A percentile compares a stretch with the other conserved stretches of the same genome.
Conservation (phyloP, 202 grass and related monocot genomes). For the Miscanthus sacchariflorus region DNA sequence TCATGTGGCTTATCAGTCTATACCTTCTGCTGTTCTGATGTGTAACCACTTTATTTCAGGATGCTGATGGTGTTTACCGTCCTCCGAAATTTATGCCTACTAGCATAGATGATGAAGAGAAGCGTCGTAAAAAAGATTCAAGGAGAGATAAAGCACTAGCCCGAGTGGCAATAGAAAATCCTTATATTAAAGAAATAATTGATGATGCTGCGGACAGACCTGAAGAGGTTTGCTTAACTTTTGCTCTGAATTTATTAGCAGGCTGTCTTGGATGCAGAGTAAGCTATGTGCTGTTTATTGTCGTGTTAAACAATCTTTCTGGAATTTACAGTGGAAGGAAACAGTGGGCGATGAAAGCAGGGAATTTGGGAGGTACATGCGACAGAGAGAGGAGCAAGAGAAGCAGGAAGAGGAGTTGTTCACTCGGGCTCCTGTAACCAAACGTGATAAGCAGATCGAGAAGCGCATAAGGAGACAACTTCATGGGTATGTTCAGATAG, state of each 20-base stretch:
- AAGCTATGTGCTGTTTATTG: constrained; percentile 18
- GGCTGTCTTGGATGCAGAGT: constrained; percentile 3
- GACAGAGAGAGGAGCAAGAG: constrained; percentile 71
- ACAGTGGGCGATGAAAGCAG: constrained; percentile 58
- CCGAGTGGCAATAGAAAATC: constrained; percentile 48
- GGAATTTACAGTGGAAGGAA: constrained; percentile 61
- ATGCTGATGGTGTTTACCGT: constrained; percentile 65
- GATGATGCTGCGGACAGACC: constrained; percentile 54
- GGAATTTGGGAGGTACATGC: constrained; percentile 56
- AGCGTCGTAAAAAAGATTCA: constrained; percentile 63
- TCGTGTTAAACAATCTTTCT: constrained; percentile 25
- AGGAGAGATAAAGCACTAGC: constrained; percentile 69
- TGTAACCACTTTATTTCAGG: constrained; percentile 37
- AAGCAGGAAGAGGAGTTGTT: constrained; percentile 86
- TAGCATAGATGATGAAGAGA: constrained; percentile 72
- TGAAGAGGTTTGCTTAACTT: constrained; percentile 49
- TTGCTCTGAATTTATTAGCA: not conserved
- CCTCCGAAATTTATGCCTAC: constrained; percentile 80
- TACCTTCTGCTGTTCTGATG: constrained; percentile 39
- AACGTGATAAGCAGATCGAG: constrained; percentile 68
- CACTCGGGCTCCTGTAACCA: constrained; percentile 70
- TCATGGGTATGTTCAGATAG: constrained; percentile 63
- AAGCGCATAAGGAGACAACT: constrained; percentile 70
- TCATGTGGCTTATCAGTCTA: constrained; percentile 4
- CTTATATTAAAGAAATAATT: constrained; percentile 56